phyloP scores from a whole-genome alignment of 2,329 filamentous ascomycete species.

The Scedosporium minutisporum region DNA sequence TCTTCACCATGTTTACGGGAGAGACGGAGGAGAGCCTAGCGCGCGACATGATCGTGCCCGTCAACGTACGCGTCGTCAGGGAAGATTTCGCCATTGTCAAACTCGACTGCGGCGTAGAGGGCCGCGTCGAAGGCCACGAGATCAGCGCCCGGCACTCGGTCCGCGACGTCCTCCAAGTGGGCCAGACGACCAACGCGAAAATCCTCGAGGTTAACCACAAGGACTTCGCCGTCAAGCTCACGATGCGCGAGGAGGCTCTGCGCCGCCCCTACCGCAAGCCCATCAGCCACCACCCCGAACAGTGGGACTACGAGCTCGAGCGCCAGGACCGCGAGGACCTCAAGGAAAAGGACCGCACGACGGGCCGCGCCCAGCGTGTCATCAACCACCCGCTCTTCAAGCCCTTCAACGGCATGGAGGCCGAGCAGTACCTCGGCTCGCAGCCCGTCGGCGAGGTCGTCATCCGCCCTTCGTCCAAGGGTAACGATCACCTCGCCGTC shows the following conservation, averaged over 20 bases:
- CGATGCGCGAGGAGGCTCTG: conserved; percentile 72
- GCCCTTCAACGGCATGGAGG: conserved; percentile 83
- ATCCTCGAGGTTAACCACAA: conserved; percentile 81
- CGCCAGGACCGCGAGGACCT: conserved; percentile 71
- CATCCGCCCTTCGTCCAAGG: conserved; percentile 90
- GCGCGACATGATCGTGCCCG: conserved; percentile 86
- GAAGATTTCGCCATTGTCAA: conserved; percentile 89
- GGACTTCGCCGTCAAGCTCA: conserved; percentile 73
- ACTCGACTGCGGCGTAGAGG: conserved; percentile 90
- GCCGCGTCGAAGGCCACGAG: conserved; percentile 72
- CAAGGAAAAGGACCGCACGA: conserved; percentile 75
- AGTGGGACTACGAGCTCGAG: conserved; percentile 84
- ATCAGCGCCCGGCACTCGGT: conserved; percentile 65
- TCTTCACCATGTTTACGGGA: conserved; percentile 95
- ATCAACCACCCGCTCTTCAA: conserved; percentile 97
- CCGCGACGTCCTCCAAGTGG: conserved; percentile 62
- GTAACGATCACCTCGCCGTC: conserved; percentile 86
- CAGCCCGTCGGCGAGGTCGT: conserved; percentile 83
- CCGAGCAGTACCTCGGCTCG: conserved; percentile 84
- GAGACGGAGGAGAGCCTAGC: conserved; percentile 77
- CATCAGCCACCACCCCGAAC: conserved; percentile 62
- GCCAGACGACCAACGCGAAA: conserved; percentile 83
- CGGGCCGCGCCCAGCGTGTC: conserved; percentile 80
- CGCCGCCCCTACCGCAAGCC: conserved; percentile 61
- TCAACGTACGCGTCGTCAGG: conserved; percentile 79